Evolutionary conservation across 306 rosid species (phyloP).

Genomic region (Trifolium pratense): DNA sequence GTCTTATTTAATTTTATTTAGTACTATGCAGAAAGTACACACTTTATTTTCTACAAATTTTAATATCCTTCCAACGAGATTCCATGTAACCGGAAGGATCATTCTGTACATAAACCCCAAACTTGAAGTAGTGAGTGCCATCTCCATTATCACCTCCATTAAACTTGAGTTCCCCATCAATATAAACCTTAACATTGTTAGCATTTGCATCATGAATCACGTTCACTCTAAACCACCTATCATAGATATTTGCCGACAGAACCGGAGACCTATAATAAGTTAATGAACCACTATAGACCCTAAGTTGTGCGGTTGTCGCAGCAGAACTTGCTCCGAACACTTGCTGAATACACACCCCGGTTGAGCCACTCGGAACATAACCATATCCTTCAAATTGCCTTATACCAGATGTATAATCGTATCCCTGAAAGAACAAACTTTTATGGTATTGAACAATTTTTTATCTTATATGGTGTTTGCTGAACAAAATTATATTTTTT

Average conservation of each 20-base stretch:
- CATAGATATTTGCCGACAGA: conserved; percentile 41
- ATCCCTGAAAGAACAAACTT: conserved; percentile 52
- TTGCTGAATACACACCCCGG: conserved; percentile 54
- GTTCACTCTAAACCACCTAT: conserved; percentile 51
- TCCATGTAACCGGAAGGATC: conserved; percentile 52
- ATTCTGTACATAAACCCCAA: conserved; percentile 52
- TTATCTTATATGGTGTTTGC: too few species aligned
- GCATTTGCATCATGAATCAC: conserved; percentile 57
- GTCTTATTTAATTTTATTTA: not conserved
- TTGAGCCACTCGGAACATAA: conserved; percentile 54
- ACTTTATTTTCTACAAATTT: conserved; percentile 35
- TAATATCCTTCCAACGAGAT: conserved; percentile 47
- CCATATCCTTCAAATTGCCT: conserved; percentile 66
- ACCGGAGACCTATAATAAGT: conserved; percentile 38
- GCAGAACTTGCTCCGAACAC: conserved; percentile 54
- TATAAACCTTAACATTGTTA: conserved; percentile 50
- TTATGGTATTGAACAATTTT: too few species aligned
- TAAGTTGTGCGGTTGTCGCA: conserved; percentile 49
- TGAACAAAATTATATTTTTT: too few species aligned
- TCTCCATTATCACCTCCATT: conserved; percentile 48
- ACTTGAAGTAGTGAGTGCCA: conserved; percentile 48
- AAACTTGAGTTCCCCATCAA: conserved; percentile 39
- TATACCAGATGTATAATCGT: conserved; percentile 48
- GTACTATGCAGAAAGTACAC: not conserved
- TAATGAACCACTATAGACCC: conserved; percentile 52